Evolutionary conservation across 139 green algal genomes (phyloP).

Genomic region (Picochlorum sp.): DNA sequence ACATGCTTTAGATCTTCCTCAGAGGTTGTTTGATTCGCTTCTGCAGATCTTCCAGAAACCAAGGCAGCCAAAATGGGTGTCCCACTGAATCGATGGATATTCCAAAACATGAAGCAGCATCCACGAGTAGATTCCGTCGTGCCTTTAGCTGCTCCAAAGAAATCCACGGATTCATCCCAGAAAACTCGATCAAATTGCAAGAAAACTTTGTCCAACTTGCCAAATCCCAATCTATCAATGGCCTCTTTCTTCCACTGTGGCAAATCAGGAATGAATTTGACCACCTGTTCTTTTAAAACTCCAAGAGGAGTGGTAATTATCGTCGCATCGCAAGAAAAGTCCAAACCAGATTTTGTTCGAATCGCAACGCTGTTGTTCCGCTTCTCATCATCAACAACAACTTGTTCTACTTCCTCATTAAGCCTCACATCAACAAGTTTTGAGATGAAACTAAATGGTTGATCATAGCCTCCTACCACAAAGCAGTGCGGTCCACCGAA

Average conservation of each 20-base stretch:
- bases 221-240: constrained; percentile 67
- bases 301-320: constrained; percentile 67
- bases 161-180: constrained; percentile 65
- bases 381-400: constrained; percentile 1
- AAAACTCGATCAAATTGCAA: constrained; percentile 74
- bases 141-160: constrained; percentile 60
- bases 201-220: constrained; percentile 80
- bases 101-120: constrained; percentile 81
- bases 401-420: constrained; percentile 16
- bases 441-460: constrained; percentile 17
- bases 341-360: constrained; percentile 22
- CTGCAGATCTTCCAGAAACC: constrained; percentile 33
- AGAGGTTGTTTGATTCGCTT: constrained; percentile 11
- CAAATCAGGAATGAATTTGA: constrained; percentile 65
- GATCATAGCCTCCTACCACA: constrained; percentile 63
- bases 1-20: constrained; percentile 18
- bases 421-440: constrained; percentile 39
- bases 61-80: constrained; percentile 42
- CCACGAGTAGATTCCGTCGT: constrained; percentile 33
- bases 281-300: constrained; percentile 49
- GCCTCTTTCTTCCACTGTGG: constrained; percentile 59
- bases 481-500: constrained; percentile 85
- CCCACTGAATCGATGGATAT: constrained; percentile 48
- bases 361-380: constrained; percentile 4
- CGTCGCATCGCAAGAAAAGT: constrained; percentile 36